These are phyloP conservation scores for Kuraishia hungarica DNA, from an alignment of 805 yeast species.

Conservation along the genomic window DNA sequence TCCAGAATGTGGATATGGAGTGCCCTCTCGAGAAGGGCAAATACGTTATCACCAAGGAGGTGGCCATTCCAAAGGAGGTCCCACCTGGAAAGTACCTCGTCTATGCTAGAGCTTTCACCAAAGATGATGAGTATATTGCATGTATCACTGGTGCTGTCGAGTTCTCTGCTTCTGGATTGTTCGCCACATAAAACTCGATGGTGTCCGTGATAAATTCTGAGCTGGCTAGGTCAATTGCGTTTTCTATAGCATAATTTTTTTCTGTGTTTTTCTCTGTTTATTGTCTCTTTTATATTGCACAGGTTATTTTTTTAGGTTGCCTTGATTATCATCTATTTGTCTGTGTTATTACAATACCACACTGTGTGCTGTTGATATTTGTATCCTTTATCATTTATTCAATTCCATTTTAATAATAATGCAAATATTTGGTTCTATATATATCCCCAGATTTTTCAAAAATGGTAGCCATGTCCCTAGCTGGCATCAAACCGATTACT, in stretches of 20 bases:
- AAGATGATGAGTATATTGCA: slow-evolving; percentile 71
- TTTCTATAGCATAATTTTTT: not conserved
- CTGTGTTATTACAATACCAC: not conserved
- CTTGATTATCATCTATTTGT: not conserved
- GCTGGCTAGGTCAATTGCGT: not conserved
- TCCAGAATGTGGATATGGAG: slow-evolving; percentile 71
- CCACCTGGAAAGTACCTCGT: slow-evolving; percentile 94
- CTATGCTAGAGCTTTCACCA: slow-evolving; percentile 83
- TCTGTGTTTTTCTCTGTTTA: not conserved
- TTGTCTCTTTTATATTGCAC: not conserved
- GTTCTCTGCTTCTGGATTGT: slow-evolving; percentile 25
- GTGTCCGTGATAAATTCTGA: not conserved
- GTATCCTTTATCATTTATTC: not conserved
- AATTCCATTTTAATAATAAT: not conserved
- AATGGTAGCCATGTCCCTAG: not conserved
- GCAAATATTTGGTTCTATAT: not conserved
- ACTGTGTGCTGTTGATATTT: not conserved
- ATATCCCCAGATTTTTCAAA: not conserved
- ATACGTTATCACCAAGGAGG: slow-evolving; percentile 57
- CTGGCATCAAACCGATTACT: not conserved
- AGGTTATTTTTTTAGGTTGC: not conserved
- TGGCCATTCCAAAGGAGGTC: slow-evolving; percentile 82
- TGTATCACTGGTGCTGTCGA: slow-evolving; percentile 73
- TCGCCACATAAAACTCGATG: too few relatives aligned
- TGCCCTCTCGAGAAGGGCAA: slow-evolving; percentile 77